A percentile compares a stretch with the other conserved stretches of the same genome.
Conservation (phyloP, 1,284 basidiomycete species). For the Flammula alnicola region DNA sequence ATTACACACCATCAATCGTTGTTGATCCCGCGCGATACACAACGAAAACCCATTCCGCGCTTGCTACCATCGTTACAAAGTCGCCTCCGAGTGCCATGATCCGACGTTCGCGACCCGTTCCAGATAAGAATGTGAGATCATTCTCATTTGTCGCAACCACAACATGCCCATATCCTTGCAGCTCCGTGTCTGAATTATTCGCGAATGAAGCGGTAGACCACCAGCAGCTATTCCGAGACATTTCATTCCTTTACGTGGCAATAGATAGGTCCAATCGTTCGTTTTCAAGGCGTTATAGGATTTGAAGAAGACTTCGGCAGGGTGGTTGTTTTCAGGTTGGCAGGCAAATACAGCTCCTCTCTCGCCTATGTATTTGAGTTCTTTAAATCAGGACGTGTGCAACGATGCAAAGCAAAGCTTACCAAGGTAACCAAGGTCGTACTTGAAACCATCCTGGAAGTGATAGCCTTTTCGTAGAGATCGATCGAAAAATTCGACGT, state of each 20-base stretch:
- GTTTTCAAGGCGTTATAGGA: conserved; percentile 84
- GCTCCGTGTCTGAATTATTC: conserved; percentile 48
- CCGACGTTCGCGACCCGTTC: conserved; percentile 86
- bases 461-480: conserved; percentile 83
- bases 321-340: conserved; percentile 65
- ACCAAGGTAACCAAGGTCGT: conserved; percentile 86
- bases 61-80: conserved; percentile 89
- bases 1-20: conserved; percentile 80
- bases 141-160: conserved; percentile 88
- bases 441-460: conserved; percentile 89
- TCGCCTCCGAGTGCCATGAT: conserved; percentile 90
- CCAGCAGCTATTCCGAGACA: conserved; percentile 84
- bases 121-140: conserved; percentile 90
- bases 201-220: conserved; percentile 52
- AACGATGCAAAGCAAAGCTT: conserved; percentile 19
- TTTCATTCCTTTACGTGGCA: conserved; percentile 65
- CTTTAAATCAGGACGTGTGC: conserved; percentile 9
- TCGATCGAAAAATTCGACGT: conserved; percentile 94
- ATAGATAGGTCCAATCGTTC: conserved; percentile 82
- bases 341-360: conserved; percentile 86
- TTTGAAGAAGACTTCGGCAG: conserved; percentile 80
- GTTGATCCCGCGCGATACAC: conserved; percentile 88
- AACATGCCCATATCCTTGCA: conserved; percentile 78
- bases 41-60: conserved; percentile 84
- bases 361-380: conserved; percentile 59